Conservation (phyloP, 2,329 filamentous ascomycete genomes). For the Arachnopeziza araneosa region DNA sequence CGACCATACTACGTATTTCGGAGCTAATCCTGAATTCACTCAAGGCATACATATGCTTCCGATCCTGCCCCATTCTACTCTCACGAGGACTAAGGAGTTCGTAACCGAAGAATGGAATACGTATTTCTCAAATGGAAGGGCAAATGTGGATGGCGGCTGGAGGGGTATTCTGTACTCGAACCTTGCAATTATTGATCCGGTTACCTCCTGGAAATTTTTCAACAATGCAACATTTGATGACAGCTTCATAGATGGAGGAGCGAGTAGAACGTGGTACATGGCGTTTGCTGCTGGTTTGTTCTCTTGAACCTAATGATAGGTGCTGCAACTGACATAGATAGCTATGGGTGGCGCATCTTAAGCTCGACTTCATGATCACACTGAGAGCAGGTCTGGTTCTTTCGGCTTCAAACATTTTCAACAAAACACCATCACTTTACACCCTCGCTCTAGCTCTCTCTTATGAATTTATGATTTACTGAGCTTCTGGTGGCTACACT, state of each 20-base stretch:
- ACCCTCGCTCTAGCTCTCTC: too few species aligned
- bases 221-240: constrained; percentile 57
- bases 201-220: constrained; percentile 70
- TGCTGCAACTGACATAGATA: not conserved
- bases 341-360: not conserved
- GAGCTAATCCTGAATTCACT: constrained; percentile 64
- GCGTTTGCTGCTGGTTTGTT: constrained; percentile 63
- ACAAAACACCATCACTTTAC: too few species aligned
- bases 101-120: constrained; percentile 77
- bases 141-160: constrained; percentile 73
- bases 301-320: not conserved
- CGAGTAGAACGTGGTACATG: constrained; percentile 79
- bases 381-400: too few species aligned
- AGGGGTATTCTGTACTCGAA: constrained; percentile 80
- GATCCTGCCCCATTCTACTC: constrained; percentile 45
- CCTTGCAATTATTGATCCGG: constrained; percentile 69
- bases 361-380: not conserved
- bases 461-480: too few species aligned
- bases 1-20: constrained; percentile 90
- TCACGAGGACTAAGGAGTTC: constrained; percentile 62
- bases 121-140: constrained; percentile 66
- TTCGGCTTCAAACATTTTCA: too few species aligned
- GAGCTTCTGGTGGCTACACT: too few species aligned
- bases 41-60: constrained; percentile 40
- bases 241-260: constrained; percentile 73